A percentile compares a stretch with the other conserved stretches of the same genome.
These are phyloP conservation scores for Xylaria sp. DNA, from an alignment of 2,329 filamentous ascomycete genomes.

Conservation along the genomic window DNA sequence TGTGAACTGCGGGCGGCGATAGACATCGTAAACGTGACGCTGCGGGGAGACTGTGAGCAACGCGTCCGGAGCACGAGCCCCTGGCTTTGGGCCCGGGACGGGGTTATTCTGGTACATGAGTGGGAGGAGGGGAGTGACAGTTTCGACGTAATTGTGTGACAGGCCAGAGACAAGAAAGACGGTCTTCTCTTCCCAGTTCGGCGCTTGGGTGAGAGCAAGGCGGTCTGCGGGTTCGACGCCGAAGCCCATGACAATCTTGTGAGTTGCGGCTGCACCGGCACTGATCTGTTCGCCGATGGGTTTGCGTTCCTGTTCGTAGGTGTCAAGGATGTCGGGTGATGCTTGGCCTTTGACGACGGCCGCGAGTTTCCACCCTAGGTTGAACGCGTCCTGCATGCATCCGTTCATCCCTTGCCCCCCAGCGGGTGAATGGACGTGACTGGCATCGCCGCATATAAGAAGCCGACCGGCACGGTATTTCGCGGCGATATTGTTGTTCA, in stretches of 20 bases:
- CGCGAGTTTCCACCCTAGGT: constrained; percentile 63
- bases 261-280: constrained; percentile 11
- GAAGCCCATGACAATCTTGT: constrained; percentile 21
- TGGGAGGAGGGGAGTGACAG: constrained; percentile 2
- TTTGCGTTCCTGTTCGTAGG: constrained; percentile 24
- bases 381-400: constrained; percentile 70
- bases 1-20: constrained; percentile 8
- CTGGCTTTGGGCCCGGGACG: background rate
- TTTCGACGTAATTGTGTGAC: constrained; percentile 9
- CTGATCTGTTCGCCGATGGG: constrained; percentile 18
- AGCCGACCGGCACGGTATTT: constrained; percentile 22
- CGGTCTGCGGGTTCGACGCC: constrained; percentile 9
- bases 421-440: constrained; percentile 78
- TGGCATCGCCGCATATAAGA: constrained; percentile 62
- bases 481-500: constrained; percentile 3
- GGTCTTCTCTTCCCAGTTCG: constrained; percentile 4
- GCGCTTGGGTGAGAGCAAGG: background rate
- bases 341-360: constrained; percentile 8
- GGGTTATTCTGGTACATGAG: constrained; percentile 2
- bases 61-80: constrained; percentile 1
- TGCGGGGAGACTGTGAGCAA: constrained; percentile 7
- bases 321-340: constrained; percentile 22
- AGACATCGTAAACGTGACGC: constrained; percentile 7
- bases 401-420: constrained; percentile 76
- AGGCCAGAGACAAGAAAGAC: constrained; percentile 8